Conservation (phyloP, 805 yeast genomes). For the Alloascoidea africana region DNA sequence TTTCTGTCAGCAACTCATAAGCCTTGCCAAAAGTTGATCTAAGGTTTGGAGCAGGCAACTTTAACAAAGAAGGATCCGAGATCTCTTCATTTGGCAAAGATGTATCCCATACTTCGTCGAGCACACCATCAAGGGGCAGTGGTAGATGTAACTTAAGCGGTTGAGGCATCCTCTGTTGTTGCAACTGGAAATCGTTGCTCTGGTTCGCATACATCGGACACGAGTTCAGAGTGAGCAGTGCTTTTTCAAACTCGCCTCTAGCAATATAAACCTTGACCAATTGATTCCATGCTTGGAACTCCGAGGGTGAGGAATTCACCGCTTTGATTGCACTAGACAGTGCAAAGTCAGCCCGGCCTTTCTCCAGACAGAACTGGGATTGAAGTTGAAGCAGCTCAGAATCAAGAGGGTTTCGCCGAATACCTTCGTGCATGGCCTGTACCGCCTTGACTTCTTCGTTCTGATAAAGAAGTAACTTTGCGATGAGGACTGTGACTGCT, state of each 20-base stretch:
- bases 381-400: slow-evolving; percentile 47
- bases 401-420: slow-evolving; percentile 31
- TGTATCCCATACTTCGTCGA: slow-evolving; percentile 31
- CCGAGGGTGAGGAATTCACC: slow-evolving; percentile 58
- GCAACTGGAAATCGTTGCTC: slow-evolving; percentile 29
- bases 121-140: slow-evolving; percentile 36
- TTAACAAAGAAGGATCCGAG: slow-evolving; percentile 30
- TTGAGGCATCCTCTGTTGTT: slow-evolving; percentile 25
- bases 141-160: slow-evolving; percentile 32
- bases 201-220: slow-evolving; percentile 49
- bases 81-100: slow-evolving; percentile 14
- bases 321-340: slow-evolving; percentile 41
- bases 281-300: slow-evolving; percentile 57
- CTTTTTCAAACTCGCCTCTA: slow-evolving; percentile 36
- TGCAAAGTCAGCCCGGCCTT: slow-evolving; percentile 40
- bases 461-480: slow-evolving; percentile 22
- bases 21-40: slow-evolving; percentile 41
- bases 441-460: slow-evolving; percentile 36
- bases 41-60: slow-evolving; percentile 34
- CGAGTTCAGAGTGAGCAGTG: slow-evolving; percentile 55
- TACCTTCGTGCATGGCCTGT: slow-evolving; percentile 22
- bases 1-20: slow-evolving; percentile 54
- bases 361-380: slow-evolving; percentile 43
- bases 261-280: slow-evolving; percentile 47
- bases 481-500: slow-evolving; percentile 32